Conservation (phyloP, 495 filamentous ascomycete genomes). For the Immersiella caudata region DNA sequence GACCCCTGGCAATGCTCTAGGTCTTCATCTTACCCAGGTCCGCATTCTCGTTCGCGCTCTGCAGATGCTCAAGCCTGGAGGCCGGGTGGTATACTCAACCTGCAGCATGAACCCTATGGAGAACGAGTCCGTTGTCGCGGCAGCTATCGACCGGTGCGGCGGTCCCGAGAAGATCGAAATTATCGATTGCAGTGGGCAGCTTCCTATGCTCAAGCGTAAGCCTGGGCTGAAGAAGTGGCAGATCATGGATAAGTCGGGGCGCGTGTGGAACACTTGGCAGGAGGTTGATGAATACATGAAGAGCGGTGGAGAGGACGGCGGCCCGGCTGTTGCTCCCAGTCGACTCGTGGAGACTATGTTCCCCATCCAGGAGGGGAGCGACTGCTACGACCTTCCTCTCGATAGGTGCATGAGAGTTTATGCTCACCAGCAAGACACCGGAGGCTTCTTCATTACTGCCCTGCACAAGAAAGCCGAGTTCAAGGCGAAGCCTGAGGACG, state of each 20-base stretch:
- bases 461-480: conserved; percentile 91
- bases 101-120: conserved; percentile 98
- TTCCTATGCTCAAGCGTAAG: conserved; percentile 74
- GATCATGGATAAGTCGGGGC: conserved; percentile 81
- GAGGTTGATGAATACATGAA: conserved; percentile 69
- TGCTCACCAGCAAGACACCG: conserved; percentile 92
- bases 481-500: conserved; percentile 75
- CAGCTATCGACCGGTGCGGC: conserved; percentile 87
- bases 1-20: conserved; percentile 79
- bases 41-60: conserved; percentile 89
- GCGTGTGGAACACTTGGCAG: conserved; percentile 74
- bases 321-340: conserved; percentile 44
- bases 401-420: conserved; percentile 93
- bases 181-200: conserved; percentile 74
- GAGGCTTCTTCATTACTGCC: conserved; percentile 95
- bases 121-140: conserved; percentile 86
- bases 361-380: conserved; percentile 59
- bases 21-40: conserved; percentile 80
- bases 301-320: conserved; percentile 54
- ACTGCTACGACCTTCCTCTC: conserved; percentile 65
- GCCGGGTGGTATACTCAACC: conserved; percentile 93
- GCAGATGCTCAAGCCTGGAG: conserved; percentile 95
- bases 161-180: conserved; percentile 79
- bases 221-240: conserved; percentile 78
- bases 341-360: conserved; percentile 82